Evolutionary conservation across 2,329 filamentous ascomycete species (phyloP).

Genomic region (Colletotrichum spaethianum): DNA sequence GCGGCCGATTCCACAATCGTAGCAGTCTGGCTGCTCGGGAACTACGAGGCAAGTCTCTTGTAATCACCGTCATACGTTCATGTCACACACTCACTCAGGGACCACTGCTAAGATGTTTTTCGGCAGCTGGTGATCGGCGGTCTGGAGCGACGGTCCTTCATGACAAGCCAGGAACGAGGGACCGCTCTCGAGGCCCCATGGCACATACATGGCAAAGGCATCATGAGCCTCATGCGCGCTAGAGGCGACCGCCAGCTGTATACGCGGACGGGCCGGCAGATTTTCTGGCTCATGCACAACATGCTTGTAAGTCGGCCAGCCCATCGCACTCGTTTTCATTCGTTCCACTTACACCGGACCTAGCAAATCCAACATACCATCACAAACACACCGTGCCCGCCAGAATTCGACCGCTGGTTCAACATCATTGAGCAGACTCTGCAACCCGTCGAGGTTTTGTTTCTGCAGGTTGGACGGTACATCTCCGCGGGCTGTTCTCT

Average conservation of each 20-base stretch:
- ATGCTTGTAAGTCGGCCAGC: conserved; percentile 51
- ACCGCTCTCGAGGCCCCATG: conserved; percentile 43
- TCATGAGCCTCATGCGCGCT: conserved; percentile 54
- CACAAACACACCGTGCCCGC: conserved; percentile 50
- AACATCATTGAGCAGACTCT: conserved; percentile 43
- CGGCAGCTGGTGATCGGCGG: conserved; percentile 55
- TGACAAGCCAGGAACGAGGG: not conserved
- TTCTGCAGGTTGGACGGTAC: conserved; percentile 20
- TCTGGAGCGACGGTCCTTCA: conserved; percentile 42
- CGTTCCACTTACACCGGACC: not conserved
- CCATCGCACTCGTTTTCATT: too few relatives aligned
- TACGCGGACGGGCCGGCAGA: conserved; percentile 46
- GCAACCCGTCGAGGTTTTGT: conserved; percentile 28
- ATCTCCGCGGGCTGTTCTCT: conserved; percentile 28
- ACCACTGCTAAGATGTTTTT: not conserved
- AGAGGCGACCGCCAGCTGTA: conserved; percentile 49
- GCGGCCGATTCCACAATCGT: conserved; percentile 53
- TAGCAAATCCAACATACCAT: conserved; percentile 57
- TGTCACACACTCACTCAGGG: not conserved
- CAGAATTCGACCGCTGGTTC: conserved; percentile 55
- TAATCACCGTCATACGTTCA: too few relatives aligned
- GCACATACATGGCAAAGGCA: conserved; percentile 54
- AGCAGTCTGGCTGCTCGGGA: conserved; percentile 57
- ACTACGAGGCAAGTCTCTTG: conserved; percentile 53
- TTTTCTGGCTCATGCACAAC: conserved; percentile 57